These are phyloP conservation scores for Evernia prunastri DNA, from an alignment of 495 filamentous ascomycete genomes.

Conservation along the genomic window DNA sequence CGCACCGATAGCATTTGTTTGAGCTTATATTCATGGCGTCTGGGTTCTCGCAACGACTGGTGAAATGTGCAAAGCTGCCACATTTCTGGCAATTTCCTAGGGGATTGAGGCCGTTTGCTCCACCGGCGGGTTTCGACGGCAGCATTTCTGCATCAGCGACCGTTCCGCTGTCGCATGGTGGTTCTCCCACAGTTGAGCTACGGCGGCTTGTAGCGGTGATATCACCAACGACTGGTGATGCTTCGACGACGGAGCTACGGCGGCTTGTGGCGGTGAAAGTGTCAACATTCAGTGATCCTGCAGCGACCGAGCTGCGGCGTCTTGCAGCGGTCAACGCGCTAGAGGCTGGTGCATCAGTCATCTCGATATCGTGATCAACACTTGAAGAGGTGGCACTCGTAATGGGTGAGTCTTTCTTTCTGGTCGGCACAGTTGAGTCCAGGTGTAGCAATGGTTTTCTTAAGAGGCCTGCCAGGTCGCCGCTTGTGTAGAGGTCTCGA, in stretches of 20 bases:
- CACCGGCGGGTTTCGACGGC: constrained; percentile 41
- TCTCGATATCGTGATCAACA: constrained; percentile 38
- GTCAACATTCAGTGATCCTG: constrained; percentile 7
- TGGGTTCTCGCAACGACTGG: constrained; percentile 43
- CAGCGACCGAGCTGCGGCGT: constrained; percentile 30
- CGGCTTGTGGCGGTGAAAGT: constrained; percentile 12
- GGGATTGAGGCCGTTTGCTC: constrained; percentile 40
- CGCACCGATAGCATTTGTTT: constrained; percentile 43
- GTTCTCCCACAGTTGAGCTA: constrained; percentile 27
- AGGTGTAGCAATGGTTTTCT: constrained; percentile 40
- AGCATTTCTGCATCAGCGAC: constrained; percentile 10
- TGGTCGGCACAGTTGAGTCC: background rate
- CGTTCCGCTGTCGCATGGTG: background rate
- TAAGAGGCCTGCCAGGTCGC: constrained; percentile 52
- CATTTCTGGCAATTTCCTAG: constrained; percentile 41
- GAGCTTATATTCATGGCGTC: constrained; percentile 35
- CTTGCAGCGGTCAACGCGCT: constrained; percentile 13
- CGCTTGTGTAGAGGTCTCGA: constrained; percentile 69
- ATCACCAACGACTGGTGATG: background rate
- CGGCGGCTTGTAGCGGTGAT: constrained; percentile 22
- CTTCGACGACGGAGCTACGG: constrained; percentile 30
- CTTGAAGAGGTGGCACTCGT: constrained; percentile 29
- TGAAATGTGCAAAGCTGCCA: constrained; percentile 44
- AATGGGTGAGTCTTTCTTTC: background rate
- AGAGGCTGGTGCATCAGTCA: constrained; percentile 34